Base-by-base conservation (phyloP, 2,329 filamentous ascomycete genomes). In the Ophiostoma montium region DNA sequence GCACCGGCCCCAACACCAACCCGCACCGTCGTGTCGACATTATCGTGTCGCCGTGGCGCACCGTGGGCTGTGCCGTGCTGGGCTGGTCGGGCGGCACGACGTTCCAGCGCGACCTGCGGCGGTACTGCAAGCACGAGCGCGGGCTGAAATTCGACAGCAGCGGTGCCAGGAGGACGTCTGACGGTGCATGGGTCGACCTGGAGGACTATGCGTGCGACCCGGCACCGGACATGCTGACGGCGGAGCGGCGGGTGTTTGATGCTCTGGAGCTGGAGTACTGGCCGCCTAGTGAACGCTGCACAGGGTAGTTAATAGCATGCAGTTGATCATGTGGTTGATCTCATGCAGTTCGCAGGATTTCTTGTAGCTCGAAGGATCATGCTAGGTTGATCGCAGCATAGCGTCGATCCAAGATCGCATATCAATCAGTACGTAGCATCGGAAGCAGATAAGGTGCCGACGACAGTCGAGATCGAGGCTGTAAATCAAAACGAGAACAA, bases 81-180 rank as follows among this genome's bases (percentile, higher is more conserved):
- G 89, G 88, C 2, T 96, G 90, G 92, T 83, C 78, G 15, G 86
- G 88, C 1, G 90, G 81, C 1, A 94, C 82, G 0, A 95, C 88
- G 0, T 96, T 95, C 57, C 79, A 95, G 67, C 72, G 90, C 21
- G 92, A 96, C 62, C 62, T 96, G 48, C 71, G 90, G 36, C 70
- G 82, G 32, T 94, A 90, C 64, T 86, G 82, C 53, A 89, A 86
- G 63, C 72, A 79, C 35, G 70, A 74, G 50, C 80, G 76, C 57
- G 70, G 70, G 0, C 82, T 86, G 72, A 94, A 92, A 72, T 96
- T 96, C 60, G 89, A 95, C 61, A 92, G 84, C 54, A 94, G 86
- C 58, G 92, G 92, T 0, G 76, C 95, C 11, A 74, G 88, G 41
- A 79, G 78, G 58, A 71, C 81, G 9, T 63, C 59, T 9, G 77